Conservation (phyloP, 2,329 filamentous ascomycete species). For the Aspergillus fijiensis region DNA sequence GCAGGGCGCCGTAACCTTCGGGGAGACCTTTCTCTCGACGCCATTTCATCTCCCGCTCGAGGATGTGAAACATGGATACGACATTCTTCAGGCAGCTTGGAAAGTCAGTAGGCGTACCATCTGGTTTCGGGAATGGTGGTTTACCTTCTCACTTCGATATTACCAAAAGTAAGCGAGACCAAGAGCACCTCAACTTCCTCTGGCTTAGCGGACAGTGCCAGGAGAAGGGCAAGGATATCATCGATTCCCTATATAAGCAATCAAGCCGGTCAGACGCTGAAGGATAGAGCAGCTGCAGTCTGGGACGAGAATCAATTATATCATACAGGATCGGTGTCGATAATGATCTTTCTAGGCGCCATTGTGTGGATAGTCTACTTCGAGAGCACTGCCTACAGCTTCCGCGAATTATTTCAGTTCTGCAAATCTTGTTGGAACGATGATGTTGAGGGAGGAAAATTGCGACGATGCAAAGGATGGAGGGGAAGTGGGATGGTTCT, state of each 20-base stretch:
- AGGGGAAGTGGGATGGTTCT: constrained; percentile 19
- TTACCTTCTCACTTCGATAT: constrained; percentile 81
- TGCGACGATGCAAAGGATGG: constrained; percentile 4
- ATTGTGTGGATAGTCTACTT: constrained; percentile 1
- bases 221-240: constrained; percentile 82
- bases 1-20: constrained; percentile 71
- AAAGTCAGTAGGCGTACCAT: not conserved
- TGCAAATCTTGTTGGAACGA: not conserved
- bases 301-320: not conserved
- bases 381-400: not conserved
- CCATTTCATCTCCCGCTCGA: constrained; percentile 88
- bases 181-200: constrained; percentile 85
- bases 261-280: constrained; percentile 1
- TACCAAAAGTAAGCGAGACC: constrained; percentile 89
- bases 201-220: constrained; percentile 76
- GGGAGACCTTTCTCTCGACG: constrained; percentile 65
- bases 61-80: constrained; percentile 84
- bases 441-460: not conserved
- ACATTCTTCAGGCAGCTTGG: constrained; percentile 80
- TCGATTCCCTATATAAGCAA: constrained; percentile 65
- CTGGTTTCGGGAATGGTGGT: not conserved
- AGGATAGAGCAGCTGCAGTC: not conserved
- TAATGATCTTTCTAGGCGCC: constrained; percentile 66
- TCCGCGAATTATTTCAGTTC: not conserved
- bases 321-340: constrained; percentile 88